Evolutionary conservation across 371 early-diverging fungal genomes (phyloP).

Genomic region (Apophysomyces sp.): DNA sequence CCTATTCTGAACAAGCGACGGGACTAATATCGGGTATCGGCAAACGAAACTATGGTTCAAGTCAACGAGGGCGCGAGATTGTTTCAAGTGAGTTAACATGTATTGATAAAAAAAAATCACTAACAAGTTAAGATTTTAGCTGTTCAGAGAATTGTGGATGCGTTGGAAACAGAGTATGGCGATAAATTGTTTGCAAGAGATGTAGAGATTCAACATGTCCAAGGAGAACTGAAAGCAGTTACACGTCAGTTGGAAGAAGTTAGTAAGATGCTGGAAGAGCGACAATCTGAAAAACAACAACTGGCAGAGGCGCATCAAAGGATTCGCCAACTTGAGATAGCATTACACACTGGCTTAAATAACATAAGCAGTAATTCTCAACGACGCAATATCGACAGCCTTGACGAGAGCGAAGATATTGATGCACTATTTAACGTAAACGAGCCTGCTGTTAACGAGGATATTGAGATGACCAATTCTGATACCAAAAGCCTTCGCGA

Average conservation of each 20-base stretch:
- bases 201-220: conserved; percentile 59
- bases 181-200: conserved; percentile 61
- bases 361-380: conserved; percentile 3
- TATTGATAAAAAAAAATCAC: background rate
- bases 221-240: conserved; percentile 50
- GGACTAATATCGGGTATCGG: background rate
- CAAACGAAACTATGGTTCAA: conserved; percentile 15
- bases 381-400: conserved; percentile 3
- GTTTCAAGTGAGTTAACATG: conserved; percentile 45
- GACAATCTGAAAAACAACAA: conserved; percentile 22
- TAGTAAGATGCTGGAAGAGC: conserved; percentile 37
- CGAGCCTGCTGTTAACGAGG: background rate
- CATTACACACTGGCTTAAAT: conserved; percentile 28
- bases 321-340: conserved; percentile 50
- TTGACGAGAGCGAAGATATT: conserved; percentile 12
- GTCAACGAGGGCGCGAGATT: conserved; percentile 53
- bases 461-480: background rate
- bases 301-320: conserved; percentile 59
- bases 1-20: background rate
- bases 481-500: conserved; percentile 4
- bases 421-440: conserved; percentile 4
- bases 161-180: conserved; percentile 64
- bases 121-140: conserved; percentile 24
- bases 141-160: conserved; percentile 71
- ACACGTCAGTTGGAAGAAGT: conserved; percentile 48